Conservation (phyloP, 2,329 filamentous ascomycete species). For the Neophaeococcomyces aloes region DNA sequence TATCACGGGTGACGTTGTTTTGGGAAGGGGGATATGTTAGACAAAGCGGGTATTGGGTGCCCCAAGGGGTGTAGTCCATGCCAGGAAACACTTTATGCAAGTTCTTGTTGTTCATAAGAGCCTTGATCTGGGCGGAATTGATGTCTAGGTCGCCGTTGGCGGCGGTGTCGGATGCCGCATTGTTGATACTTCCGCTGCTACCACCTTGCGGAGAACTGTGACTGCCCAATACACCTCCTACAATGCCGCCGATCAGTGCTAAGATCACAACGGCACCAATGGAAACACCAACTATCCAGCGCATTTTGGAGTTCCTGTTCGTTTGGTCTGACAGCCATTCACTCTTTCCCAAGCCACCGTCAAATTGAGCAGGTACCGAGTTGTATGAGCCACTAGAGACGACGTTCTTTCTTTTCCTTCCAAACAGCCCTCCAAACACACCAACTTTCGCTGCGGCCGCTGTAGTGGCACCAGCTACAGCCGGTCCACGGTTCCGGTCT, state of each 20-base stretch:
- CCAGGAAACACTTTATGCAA: constrained; percentile 91
- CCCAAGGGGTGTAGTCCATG: constrained; percentile 88
- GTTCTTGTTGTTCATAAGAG: constrained; percentile 65
- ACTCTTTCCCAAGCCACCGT: constrained; percentile 47
- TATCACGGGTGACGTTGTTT: constrained; percentile 86
- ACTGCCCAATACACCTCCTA: constrained; percentile 59
- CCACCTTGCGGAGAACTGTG: constrained; percentile 18
- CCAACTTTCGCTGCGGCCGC: constrained; percentile 33
- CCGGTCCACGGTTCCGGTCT: constrained; percentile 20
- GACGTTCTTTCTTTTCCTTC: constrained; percentile 29
- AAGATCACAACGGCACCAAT: constrained; percentile 57
- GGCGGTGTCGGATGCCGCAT: constrained; percentile 49
- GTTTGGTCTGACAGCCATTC: constrained; percentile 53
- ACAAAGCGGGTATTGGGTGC: constrained; percentile 82
- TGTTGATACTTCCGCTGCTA: constrained; percentile 24
- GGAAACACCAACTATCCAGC: constrained; percentile 55
- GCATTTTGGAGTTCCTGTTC: constrained; percentile 54
- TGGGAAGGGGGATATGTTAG: constrained; percentile 67
- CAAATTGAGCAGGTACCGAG: constrained; percentile 34
- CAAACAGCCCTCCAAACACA: constrained; percentile 32
- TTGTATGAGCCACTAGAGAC: constrained; percentile 44
- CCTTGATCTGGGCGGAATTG: constrained; percentile 68
- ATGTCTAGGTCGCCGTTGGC: constrained; percentile 61
- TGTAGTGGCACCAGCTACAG: constrained; percentile 38
- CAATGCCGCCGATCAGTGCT: constrained; percentile 61